Percentiles rank a stretch among this genome's conserved stretches.
Evolutionary conservation across 2,329 filamentous ascomycete genomes (phyloP).

Genomic region (Fusarium solani-melongenae): DNA sequence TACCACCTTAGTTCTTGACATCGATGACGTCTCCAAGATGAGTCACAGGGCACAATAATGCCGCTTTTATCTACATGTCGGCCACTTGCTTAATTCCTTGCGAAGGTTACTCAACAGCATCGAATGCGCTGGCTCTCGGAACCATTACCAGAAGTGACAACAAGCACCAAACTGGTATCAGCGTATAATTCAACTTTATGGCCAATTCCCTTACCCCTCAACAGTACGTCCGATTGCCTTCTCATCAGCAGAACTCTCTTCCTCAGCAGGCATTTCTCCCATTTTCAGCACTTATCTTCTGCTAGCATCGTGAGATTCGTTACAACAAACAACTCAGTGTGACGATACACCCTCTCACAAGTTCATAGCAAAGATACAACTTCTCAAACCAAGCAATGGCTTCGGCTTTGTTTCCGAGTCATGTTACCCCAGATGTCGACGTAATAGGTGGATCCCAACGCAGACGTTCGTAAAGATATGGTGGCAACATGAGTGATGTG

Average conservation of each 20-base stretch:
- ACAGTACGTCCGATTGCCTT: neutral
- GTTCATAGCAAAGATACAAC: fast-evolving
- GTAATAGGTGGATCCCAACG: neutral
- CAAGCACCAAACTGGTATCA: neutral
- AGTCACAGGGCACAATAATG: neutral
- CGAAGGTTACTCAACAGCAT: neutral
- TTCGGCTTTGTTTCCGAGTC: neutral
- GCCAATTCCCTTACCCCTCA: neutral
- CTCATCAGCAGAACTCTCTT: neutral
- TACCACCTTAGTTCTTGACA: neutral
- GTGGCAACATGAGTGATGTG: neutral
- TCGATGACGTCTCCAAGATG: neutral
- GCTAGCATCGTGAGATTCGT: neutral
- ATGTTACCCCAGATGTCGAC: neutral
- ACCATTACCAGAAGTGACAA: neutral
- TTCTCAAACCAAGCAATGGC: neutral
- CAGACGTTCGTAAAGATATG: neutral
- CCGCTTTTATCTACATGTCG: neutral
- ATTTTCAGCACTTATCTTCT: too few species aligned
- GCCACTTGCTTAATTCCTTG: neutral
- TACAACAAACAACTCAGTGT: neutral
- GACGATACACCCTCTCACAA: neutral
- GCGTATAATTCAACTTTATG: neutral
- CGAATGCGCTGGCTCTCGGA: neutral
- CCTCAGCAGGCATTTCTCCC: neutral